Evolutionary conservation across 169 alveolate genomes (phyloP).

Genomic region (Blepharisma undulans): DNA sequence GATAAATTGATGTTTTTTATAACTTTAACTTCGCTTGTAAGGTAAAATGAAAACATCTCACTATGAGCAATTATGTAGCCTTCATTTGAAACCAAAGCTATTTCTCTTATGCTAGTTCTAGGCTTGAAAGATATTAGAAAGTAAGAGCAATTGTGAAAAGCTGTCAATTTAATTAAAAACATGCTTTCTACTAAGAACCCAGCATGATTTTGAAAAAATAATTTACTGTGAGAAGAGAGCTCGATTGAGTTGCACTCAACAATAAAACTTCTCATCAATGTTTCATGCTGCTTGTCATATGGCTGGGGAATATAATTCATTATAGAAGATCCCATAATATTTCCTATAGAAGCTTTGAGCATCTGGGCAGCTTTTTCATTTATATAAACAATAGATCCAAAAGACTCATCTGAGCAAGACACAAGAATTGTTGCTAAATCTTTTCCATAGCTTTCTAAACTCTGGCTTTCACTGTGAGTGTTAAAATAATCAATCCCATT

Average conservation of each 20-base stretch:
- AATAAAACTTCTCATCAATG: neutral
- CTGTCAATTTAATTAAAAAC: neutral
- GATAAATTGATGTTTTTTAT: neutral
- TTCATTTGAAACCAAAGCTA: neutral
- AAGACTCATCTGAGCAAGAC: neutral
- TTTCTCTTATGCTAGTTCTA: neutral
- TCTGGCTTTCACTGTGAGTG: neutral
- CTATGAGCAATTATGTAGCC: neutral
- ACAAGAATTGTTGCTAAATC: neutral
- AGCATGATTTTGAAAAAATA: neutral
- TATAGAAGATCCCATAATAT: neutral
- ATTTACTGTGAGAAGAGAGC: neutral
- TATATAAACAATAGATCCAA: neutral
- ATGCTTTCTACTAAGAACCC: neutral
- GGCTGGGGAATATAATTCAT: conserved; percentile 14
- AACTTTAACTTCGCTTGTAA: neutral
- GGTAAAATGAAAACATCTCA: neutral
- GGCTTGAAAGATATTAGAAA: neutral
- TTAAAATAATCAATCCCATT: neutral
- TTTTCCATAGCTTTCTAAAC: neutral
- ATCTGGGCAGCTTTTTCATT: neutral
- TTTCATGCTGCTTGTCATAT: neutral
- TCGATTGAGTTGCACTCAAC: neutral
- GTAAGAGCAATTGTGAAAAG: neutral
- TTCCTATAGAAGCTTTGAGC: neutral